Percentiles rank a stretch among this genome's conserved stretches.
Conservation (phyloP, 2,329 filamentous ascomycete genomes). For the Tolypocladium tropicale region DNA sequence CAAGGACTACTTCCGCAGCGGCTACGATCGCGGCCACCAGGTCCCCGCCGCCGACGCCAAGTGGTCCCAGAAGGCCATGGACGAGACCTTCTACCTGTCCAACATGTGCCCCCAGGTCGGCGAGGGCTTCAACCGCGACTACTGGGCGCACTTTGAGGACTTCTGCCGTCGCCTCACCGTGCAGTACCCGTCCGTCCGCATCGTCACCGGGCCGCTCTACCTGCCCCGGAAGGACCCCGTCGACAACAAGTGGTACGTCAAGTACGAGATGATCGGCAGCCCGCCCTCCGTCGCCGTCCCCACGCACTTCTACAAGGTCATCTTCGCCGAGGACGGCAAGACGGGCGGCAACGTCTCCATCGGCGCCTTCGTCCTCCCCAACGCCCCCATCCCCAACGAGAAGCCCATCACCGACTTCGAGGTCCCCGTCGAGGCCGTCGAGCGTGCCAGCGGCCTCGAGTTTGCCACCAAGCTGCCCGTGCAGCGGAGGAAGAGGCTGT, state of each 20-base stretch:
- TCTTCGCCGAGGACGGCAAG: slow-evolving; percentile 80
- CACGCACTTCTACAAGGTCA: slow-evolving; percentile 99
- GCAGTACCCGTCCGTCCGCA: slow-evolving; percentile 75
- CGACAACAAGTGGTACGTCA: slow-evolving; percentile 92
- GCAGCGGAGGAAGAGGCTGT: slow-evolving; percentile 66
- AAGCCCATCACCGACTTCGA: slow-evolving; percentile 89
- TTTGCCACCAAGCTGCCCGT: slow-evolving; percentile 74
- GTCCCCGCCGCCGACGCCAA: slow-evolving; percentile 93
- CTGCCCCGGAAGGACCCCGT: slow-evolving; percentile 69
- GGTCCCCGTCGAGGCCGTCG: slow-evolving; percentile 85
- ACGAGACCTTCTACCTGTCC: slow-evolving; percentile 83
- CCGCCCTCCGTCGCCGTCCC: slow-evolving; percentile 93
- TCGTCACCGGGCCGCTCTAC: slow-evolving; percentile 91
- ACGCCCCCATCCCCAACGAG: slow-evolving; percentile 76
- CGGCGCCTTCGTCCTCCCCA: slow-evolving; percentile 91
- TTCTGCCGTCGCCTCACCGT: slow-evolving; percentile 80
- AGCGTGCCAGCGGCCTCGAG: slow-evolving; percentile 84
- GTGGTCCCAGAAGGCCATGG: slow-evolving; percentile 90
- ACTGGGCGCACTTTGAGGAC: slow-evolving; percentile 98
- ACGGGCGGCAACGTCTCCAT: slow-evolving; percentile 68
- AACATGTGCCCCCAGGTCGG: slow-evolving; percentile 99
- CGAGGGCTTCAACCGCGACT: slow-evolving; percentile 96
- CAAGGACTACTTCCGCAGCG: slow-evolving; percentile 88
- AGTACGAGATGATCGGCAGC: slow-evolving; percentile 89
- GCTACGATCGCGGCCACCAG: slow-evolving; percentile 94